phyloP scores from a whole-genome alignment of 257 asterid genomes.

The Salvia rosmarinus region DNA sequence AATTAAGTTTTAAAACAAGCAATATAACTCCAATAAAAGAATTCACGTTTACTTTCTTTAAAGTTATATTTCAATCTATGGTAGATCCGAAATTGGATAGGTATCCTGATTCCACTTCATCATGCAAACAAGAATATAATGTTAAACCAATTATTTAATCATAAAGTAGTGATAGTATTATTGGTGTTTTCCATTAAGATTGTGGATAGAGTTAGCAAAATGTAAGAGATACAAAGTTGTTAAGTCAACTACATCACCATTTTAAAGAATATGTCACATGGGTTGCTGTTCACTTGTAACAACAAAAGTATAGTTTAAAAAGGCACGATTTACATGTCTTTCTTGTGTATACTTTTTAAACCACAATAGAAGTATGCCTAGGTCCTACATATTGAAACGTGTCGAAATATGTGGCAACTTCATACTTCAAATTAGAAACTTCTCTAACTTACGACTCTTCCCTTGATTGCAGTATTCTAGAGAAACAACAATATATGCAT shows the following conservation, averaged over 20 bases:
- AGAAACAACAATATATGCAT: not conserved
- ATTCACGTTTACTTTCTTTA: too few species aligned
- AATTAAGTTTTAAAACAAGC: too few species aligned
- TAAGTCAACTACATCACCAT: not conserved
- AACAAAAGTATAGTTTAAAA: conserved; percentile 8
- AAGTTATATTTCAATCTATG: too few species aligned
- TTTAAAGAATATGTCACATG: conserved; percentile 20
- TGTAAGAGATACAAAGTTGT: not conserved
- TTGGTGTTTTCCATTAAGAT: not conserved
- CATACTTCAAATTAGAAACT: conserved; percentile 21
- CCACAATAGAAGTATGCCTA: not conserved
- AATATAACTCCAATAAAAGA: too few species aligned
- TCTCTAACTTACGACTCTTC: not conserved
- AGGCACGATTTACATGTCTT: conserved; percentile 23
- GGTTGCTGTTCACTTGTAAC: conserved; percentile 12
- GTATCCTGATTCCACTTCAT: too few species aligned
- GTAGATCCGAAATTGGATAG: too few species aligned
- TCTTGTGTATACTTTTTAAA: conserved; percentile 7
- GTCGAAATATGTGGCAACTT: conserved; percentile 29
- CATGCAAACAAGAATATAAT: too few species aligned
- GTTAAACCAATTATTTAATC: too few species aligned
- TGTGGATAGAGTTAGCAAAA: not conserved
- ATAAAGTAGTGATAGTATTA: not conserved
- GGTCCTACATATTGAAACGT: conserved; percentile 13
- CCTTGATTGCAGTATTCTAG: conserved; percentile 7